A percentile compares a stretch with the other conserved stretches of the same genome.
Conservation (phyloP, 1,284 basidiomycete species). For the Trichosporon sp. region DNA sequence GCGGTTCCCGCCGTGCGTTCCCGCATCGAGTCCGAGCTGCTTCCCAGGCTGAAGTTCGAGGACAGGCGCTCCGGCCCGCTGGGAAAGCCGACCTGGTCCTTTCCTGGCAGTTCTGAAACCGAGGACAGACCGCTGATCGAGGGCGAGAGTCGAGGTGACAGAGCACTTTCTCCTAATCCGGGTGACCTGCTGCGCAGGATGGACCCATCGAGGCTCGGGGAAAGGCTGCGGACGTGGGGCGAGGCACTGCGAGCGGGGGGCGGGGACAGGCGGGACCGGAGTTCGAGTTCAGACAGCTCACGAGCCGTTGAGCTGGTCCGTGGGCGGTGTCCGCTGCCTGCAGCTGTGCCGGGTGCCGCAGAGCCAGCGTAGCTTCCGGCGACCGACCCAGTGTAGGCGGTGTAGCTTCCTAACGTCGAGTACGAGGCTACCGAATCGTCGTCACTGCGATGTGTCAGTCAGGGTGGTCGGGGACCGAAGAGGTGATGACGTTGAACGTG, state of each 20-base stretch:
- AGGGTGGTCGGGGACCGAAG: neutral
- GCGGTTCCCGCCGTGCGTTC: neutral
- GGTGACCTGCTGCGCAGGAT: conserved; percentile 4
- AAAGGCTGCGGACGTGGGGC: neutral
- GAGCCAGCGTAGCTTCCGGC: conserved; percentile 1
- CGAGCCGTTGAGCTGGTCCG: neutral
- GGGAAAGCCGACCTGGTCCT: neutral
- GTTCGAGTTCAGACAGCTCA: neutral
- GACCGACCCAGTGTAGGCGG: conserved; percentile 7
- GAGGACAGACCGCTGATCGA: neutral
- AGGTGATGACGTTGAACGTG: neutral
- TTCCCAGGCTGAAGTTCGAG: neutral
- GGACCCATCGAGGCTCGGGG: neutral
- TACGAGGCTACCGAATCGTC: conserved; percentile 18
- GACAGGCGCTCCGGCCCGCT: neutral
- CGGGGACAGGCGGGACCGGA: neutral
- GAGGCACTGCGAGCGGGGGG: neutral
- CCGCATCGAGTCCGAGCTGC: neutral
- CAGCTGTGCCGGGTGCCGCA: neutral
- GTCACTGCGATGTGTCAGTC: neutral
- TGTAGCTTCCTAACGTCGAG: conserved; percentile 17
- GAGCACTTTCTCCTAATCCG: neutral
- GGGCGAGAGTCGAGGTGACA: conserved; percentile 1
- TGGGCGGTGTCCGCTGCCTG: neutral
- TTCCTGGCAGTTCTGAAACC: neutral